Evolutionary conservation across 2,329 filamentous ascomycete genomes (phyloP).

Genomic region (Didymella segeticola): DNA sequence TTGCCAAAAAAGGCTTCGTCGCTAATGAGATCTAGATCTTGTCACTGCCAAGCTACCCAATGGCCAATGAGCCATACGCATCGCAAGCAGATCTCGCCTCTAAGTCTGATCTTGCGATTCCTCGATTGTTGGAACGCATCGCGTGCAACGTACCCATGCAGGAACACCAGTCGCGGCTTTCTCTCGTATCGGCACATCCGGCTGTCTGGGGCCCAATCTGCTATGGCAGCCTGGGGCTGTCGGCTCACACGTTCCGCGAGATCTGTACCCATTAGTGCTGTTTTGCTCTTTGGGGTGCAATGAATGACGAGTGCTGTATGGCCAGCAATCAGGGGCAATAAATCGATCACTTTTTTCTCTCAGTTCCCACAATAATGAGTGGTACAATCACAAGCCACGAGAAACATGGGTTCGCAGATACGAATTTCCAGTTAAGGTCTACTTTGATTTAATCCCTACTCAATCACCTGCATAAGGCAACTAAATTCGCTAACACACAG

Average conservation of each 20-base stretch:
- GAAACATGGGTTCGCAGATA: background rate
- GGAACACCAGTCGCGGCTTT: constrained; percentile 13
- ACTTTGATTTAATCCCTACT: background rate
- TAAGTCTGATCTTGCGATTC: constrained; percentile 13
- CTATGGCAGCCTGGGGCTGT: constrained; percentile 1
- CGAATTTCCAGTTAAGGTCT: background rate
- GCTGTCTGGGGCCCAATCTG: background rate
- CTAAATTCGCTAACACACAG: constrained; percentile 50
- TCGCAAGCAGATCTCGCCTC: constrained; percentile 24
- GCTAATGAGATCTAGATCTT: constrained; percentile 22
- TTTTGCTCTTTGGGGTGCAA: background rate
- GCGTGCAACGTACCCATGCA: constrained; percentile 17
- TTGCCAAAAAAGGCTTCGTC: constrained; percentile 23
- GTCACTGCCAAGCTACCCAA: constrained; percentile 14
- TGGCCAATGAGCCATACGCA: constrained; percentile 18
- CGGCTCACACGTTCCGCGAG: background rate
- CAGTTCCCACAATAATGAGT: background rate
- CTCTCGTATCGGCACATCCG: constrained; percentile 5
- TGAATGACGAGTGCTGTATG: background rate
- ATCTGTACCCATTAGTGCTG: background rate
- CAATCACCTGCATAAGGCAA: constrained; percentile 3
- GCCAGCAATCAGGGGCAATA: background rate
- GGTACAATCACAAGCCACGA: background rate
- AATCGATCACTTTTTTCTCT: background rate
- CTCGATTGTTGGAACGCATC: constrained; percentile 17